Base-by-base conservation (phyloP, 2,329 filamentous ascomycete genomes). In the Penicillium sclerotigenum region DNA sequence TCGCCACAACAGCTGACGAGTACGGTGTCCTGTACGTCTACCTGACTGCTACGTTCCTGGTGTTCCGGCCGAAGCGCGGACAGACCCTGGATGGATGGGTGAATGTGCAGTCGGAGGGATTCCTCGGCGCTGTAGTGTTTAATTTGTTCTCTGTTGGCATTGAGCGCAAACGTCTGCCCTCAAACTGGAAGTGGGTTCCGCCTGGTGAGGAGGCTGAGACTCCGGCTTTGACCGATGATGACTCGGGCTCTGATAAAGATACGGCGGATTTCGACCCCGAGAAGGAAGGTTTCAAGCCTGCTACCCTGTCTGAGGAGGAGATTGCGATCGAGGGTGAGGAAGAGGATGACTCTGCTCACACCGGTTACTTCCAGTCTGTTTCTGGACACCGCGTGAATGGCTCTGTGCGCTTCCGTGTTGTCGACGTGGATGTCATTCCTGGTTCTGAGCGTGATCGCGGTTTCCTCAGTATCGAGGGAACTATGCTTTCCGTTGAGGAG, bases 81-180 rank as follows among this genome's bases (percentile, higher is more conserved):
- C 84, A 86, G 9, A 85, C 83, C 74, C 82, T 97, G 69, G 87
- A 92, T 63, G 94, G 91, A 11, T 87, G 82, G 63, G 83, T 97
- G 54, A 94, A 93, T 67, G 80, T 97, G 29, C 90, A 96, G 70
- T 93, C 88, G 46, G 90, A 94, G 65, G 91, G 90, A 7, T 91
- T 97, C 69, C 81, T 99, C 7, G 92, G 93, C 20, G 83, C 97
- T 3, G 85, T 95, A 11, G 94, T 91, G 72, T 92, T 91, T 76
- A 93, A 93, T 72, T 85, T 91, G 62, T 97, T 97, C 80, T 96
- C 94, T 64, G 90, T 93, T 1, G 90, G 88, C 41, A 89, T 99
- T 57, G 88, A 93, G 66, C 81, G 87, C 22, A 84, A 83, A 58
- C 81, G 90, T 34, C 79, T 99, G 16, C 94, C 94, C 0, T 73